Conservation (phyloP, 306 rosid genomes). For the Casuarina cunninghamiana region DNA sequence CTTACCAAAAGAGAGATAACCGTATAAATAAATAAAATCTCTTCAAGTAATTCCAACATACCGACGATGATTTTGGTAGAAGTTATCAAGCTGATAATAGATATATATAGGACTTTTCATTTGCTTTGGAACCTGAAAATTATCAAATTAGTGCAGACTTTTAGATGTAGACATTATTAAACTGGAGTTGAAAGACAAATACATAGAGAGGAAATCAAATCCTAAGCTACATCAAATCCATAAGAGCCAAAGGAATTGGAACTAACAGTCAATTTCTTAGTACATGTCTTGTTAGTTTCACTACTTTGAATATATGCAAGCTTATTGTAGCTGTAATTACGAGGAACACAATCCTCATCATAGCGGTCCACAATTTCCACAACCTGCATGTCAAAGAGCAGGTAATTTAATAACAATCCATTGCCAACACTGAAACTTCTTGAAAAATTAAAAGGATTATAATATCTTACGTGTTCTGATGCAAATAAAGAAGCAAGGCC, state of each 20-base stretch:
- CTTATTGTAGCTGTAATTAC: constrained; percentile 20
- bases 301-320: constrained; percentile 50
- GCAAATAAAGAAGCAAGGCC: constrained; percentile 77
- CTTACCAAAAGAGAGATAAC: not conserved
- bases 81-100: constrained; percentile 81
- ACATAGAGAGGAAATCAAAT: not conserved
- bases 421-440: not conserved
- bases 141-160: constrained; percentile 14
- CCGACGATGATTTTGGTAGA: constrained; percentile 92
- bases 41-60: constrained; percentile 25
- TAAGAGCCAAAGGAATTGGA: constrained; percentile 15
- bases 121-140: constrained; percentile 66
- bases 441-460: not conserved
- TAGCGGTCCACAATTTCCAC: constrained; percentile 58
- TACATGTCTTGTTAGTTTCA: constrained; percentile 58
- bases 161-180: not conserved
- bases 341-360: constrained; percentile 61
- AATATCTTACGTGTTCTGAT: constrained; percentile 57
- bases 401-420: not conserved
- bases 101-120: constrained; percentile 74
- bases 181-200: not conserved
- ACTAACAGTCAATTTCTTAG: constrained; percentile 56
- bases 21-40: not conserved
- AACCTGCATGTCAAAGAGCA: constrained; percentile 51
- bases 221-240: not conserved